Conservation (phyloP, 441 rosid genomes). For the Aquilaria agallochum region DNA sequence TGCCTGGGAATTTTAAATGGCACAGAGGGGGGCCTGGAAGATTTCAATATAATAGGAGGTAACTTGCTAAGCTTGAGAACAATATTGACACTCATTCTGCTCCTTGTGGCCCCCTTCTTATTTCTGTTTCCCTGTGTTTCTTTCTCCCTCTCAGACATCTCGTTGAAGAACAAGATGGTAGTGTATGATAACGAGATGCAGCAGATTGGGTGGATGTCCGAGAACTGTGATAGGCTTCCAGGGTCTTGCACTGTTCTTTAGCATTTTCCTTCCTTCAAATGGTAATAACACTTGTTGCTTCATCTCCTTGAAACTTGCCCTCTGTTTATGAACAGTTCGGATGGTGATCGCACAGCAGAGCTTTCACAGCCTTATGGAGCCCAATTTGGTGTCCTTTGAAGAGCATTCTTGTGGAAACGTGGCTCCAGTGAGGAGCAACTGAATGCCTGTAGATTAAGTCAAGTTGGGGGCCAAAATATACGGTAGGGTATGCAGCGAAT, state of each 20-base stretch:
- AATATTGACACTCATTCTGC: background rate
- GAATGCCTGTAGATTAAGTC: too few species aligned
- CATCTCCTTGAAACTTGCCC: slow-evolving; percentile 7
- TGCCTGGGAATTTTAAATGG: slow-evolving; percentile 64
- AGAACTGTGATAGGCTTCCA: slow-evolving; percentile 41
- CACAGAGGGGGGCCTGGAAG: slow-evolving; percentile 32
- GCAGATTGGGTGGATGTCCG: slow-evolving; percentile 54
- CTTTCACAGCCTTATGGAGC: slow-evolving; percentile 37
- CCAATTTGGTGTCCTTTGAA: slow-evolving; percentile 27
- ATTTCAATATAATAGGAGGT: slow-evolving; percentile 36
- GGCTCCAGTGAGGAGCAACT: slow-evolving; percentile 18
- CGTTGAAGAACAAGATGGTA: slow-evolving; percentile 46
- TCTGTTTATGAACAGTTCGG: slow-evolving; percentile 39
- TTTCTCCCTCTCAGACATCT: slow-evolving; percentile 36
- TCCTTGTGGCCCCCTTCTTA: background rate
- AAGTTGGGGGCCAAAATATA: too few species aligned
- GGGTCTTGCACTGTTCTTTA: slow-evolving; percentile 40
- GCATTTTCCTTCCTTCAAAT: slow-evolving; percentile 18
- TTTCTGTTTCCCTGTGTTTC: background rate
- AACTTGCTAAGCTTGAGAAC: slow-evolving; percentile 1
- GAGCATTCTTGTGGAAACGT: slow-evolving; percentile 21
- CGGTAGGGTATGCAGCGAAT: too few species aligned
- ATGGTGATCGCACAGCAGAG: slow-evolving; percentile 27
- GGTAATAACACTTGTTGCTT: slow-evolving; percentile 15
- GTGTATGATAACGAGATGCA: slow-evolving; percentile 58